A percentile compares a stretch with the other conserved stretches of the same genome.
Evolutionary conservation across 73 alveolate genomes (phyloP).

Genomic region (Symbiodinium natans): DNA sequence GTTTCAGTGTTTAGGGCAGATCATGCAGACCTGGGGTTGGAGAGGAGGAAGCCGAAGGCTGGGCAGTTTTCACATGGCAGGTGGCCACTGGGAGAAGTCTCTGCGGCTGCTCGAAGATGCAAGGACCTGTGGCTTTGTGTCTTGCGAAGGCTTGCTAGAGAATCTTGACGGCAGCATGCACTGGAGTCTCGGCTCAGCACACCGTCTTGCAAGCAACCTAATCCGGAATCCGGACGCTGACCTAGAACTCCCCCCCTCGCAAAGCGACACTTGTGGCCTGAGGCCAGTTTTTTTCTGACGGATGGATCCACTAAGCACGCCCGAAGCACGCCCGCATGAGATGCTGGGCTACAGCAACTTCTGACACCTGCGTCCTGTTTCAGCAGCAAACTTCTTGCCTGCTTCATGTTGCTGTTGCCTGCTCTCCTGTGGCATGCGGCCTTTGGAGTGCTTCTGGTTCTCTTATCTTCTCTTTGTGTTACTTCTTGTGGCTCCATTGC

Average conservation of each 20-base stretch:
- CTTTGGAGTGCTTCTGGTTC: not conserved
- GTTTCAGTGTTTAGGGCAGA: not conserved
- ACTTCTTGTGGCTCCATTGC: too few relatives aligned
- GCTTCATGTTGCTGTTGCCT: too few relatives aligned
- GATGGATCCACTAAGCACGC: not conserved
- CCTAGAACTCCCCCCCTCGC: not conserved
- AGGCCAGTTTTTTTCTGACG: not conserved
- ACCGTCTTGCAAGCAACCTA: not conserved
- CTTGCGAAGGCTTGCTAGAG: too few relatives aligned
- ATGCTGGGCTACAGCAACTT: too few relatives aligned
- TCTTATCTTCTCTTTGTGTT: not conserved
- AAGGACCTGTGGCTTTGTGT: not conserved
- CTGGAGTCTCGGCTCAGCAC: not conserved
- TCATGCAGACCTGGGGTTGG: not conserved
- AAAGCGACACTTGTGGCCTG: not conserved
- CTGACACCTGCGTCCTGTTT: too few relatives aligned
- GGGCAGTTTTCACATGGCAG: not conserved
- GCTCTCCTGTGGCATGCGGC: not conserved
- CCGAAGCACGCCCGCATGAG: too few relatives aligned
- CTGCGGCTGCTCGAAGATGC: conserved; percentile 34
- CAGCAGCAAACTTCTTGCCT: too few relatives aligned
- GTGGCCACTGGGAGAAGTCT: conserved; percentile 57
- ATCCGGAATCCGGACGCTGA: not conserved
- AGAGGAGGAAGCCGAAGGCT: not conserved
- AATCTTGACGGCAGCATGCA: not conserved